These are phyloP conservation scores for Ilex aquifolium DNA, from an alignment of 257 asterid genomes.

Conservation along the genomic window DNA sequence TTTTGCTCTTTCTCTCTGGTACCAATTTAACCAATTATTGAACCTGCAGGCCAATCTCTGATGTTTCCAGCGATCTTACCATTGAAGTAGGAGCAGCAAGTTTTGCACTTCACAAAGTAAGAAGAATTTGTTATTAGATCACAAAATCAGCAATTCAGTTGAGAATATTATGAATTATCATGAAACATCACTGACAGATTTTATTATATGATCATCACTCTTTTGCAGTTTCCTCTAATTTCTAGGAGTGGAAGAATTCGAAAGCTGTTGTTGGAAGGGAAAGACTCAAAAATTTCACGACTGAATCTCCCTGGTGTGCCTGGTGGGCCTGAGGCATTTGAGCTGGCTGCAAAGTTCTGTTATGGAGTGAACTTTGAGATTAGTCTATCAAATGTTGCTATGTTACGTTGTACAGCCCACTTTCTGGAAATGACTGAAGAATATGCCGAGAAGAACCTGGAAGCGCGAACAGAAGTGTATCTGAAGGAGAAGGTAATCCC, in stretches of 20 bases:
- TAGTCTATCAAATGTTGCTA: not conserved
- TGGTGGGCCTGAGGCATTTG: slow-evolving; percentile 1
- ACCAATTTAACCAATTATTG: too few species aligned
- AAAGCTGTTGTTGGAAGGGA: not conserved
- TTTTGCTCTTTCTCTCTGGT: too few species aligned
- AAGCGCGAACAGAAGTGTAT: not conserved
- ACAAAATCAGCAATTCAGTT: too few species aligned
- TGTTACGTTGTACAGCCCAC: not conserved
- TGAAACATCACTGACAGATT: not conserved
- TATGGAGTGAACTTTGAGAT: slow-evolving; percentile 3
- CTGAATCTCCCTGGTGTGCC: slow-evolving; percentile 1
- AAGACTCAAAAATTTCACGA: not conserved
- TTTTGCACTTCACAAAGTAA: not conserved
- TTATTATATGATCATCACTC: not conserved
- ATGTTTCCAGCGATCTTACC: not conserved
- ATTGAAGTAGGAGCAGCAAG: not conserved
- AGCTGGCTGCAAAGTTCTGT: slow-evolving; percentile 3
- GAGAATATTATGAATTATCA: too few species aligned
- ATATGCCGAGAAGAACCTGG: slow-evolving; percentile 1
- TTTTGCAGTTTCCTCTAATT: not conserved
- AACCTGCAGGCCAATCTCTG: not conserved
- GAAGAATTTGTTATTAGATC: not conserved
- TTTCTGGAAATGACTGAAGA: not conserved
- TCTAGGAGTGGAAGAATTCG: slow-evolving; percentile 1
- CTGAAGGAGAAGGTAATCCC: not conserved